These are phyloP conservation scores for Kwoniella bestiolae DNA, from an alignment of 768 basidiomycete genomes.

Conservation along the genomic window DNA sequence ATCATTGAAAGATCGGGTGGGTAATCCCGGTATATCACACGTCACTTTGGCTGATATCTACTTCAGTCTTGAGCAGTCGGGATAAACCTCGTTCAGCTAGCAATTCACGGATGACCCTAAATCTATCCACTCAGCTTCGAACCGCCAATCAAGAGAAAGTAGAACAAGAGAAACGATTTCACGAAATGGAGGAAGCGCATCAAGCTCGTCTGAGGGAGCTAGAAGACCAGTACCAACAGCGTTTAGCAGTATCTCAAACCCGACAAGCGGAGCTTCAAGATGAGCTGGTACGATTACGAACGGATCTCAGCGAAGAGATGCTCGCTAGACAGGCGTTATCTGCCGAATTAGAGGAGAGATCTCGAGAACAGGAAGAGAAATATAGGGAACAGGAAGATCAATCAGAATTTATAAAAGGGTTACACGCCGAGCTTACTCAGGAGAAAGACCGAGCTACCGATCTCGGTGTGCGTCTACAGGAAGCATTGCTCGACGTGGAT, in stretches of 20 bases:
- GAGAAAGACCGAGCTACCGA: constrained; percentile 62
- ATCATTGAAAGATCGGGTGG: constrained; percentile 81
- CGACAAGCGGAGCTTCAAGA: constrained; percentile 47
- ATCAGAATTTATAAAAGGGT: constrained; percentile 30
- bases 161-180: constrained; percentile 65
- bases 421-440: constrained; percentile 46
- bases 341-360: constrained; percentile 38
- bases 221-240: constrained; percentile 28
- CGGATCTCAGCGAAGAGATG: constrained; percentile 48
- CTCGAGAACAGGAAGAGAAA: constrained; percentile 36
- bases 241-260: constrained; percentile 27
- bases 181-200: constrained; percentile 63
- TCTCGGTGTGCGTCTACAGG: constrained; percentile 48
- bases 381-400: constrained; percentile 40
- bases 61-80: constrained; percentile 4
- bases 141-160: constrained; percentile 65
- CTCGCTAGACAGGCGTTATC: constrained; percentile 46
- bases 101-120: constrained; percentile 12
- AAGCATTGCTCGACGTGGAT: constrained; percentile 50
- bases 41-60: constrained; percentile 4
- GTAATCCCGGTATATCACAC: constrained; percentile 53
- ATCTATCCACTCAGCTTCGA: constrained; percentile 62
- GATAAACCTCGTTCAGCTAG: constrained; percentile 8
- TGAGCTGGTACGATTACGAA: constrained; percentile 41
- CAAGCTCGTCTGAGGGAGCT: constrained; percentile 21